phyloP scores from a whole-genome alignment of 768 basidiomycete species.

The Russula dissimulans region DNA sequence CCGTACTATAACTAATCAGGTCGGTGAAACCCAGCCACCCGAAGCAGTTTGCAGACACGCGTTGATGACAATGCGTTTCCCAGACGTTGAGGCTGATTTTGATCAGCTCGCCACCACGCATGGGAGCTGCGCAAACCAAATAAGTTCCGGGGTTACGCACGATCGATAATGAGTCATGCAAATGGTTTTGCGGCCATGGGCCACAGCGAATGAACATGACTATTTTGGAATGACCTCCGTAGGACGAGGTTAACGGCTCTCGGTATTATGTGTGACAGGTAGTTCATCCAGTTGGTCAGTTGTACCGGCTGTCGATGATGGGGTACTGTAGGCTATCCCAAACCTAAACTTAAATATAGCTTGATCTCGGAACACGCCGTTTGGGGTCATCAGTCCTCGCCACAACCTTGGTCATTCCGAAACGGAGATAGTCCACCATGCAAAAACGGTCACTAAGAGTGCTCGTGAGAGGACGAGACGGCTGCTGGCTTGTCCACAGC shows the following conservation, averaged over 20 bases:
- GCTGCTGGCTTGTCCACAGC: not conserved
- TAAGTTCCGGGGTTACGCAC: not conserved
- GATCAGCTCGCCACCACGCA: slow-evolving; percentile 5
- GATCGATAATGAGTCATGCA: slow-evolving; percentile 12
- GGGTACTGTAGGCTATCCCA: not conserved
- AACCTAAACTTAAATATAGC: too few species aligned
- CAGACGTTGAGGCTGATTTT: slow-evolving; percentile 10
- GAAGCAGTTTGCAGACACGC: not conserved
- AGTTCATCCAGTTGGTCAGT: not conserved
- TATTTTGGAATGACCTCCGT: slow-evolving; percentile 1
- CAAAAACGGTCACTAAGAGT: not conserved
- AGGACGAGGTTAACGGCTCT: slow-evolving; percentile 5
- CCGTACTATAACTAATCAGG: slow-evolving; percentile 6
- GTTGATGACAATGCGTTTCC: slow-evolving; percentile 5
- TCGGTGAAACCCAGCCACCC: not conserved
- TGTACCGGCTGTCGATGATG: not conserved
- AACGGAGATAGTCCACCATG: not conserved
- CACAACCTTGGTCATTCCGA: not conserved
- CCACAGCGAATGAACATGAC: not conserved
- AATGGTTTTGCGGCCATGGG: not conserved
- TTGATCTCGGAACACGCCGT: not conserved
- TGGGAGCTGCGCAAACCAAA: not conserved
- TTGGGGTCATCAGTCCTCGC: not conserved
- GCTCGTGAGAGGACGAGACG: not conserved
- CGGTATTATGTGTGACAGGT: not conserved